Evolutionary conservation across 2,329 filamentous ascomycete species (phyloP).

Genomic region (Ophiostoma populinum): DNA sequence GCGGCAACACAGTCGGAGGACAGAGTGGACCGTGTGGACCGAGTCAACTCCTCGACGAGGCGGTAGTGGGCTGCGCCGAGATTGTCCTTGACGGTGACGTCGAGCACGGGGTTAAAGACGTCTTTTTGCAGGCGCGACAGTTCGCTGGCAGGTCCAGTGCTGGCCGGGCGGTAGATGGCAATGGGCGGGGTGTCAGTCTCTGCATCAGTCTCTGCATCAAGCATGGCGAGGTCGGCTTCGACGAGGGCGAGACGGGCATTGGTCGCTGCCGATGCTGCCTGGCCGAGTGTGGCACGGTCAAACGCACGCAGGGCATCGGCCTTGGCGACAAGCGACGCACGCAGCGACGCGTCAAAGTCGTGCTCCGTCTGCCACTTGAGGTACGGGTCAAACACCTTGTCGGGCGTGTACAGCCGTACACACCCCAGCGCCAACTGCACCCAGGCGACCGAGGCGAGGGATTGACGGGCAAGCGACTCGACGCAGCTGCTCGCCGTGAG

Average conservation of each 20-base stretch:
- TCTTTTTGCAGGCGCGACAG: conserved; percentile 60
- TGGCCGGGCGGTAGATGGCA: conserved; percentile 10
- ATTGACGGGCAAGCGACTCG: conserved; percentile 10
- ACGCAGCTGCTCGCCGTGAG: conserved; percentile 20
- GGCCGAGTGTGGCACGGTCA: conserved; percentile 49
- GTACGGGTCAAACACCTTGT: conserved; percentile 71
- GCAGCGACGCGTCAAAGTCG: conserved; percentile 36
- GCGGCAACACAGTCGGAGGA: conserved; percentile 12
- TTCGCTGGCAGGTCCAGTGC: conserved; percentile 10
- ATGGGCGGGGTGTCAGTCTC: too few relatives aligned
- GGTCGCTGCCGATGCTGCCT: conserved; percentile 29
- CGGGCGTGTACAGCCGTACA: conserved; percentile 68
- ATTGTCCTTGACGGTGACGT: conserved; percentile 36
- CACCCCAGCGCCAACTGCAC: conserved; percentile 57
- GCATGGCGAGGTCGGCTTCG: conserved; percentile 35
- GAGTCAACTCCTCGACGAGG: conserved; percentile 16
- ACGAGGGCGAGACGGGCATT: conserved; percentile 50
- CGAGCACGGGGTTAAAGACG: conserved; percentile 66
- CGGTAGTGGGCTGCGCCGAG: conserved; percentile 22
- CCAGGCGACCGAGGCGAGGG: conserved; percentile 45
- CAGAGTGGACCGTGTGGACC: conserved; percentile 11
- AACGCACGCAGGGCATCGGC: conserved; percentile 46
- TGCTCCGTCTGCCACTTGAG: conserved; percentile 48
- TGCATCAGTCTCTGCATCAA: conserved; percentile 6
- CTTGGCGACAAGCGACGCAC: conserved; percentile 34